Base-by-base conservation (phyloP, 192 early-diverging fungal genomes). In the Backusella circina region DNA sequence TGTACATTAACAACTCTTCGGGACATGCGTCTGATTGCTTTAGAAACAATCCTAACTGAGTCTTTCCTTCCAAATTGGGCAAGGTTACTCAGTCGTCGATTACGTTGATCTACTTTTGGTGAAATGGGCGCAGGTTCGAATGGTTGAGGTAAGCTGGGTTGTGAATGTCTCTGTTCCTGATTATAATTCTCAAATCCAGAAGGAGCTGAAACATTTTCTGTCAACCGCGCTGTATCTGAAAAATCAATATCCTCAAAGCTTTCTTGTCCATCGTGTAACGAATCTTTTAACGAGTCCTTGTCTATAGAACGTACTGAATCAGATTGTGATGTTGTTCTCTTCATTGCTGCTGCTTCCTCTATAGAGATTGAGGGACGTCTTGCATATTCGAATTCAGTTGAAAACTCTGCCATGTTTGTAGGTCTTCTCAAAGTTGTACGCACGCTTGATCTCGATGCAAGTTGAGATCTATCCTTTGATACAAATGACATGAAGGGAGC, bases 211-310 rank as follows among this genome's bases (percentile, higher is more conserved):
- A 35, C 68, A n/a, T 76, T 76, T 30, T 26, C 68, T 64, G 77
- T 79, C 26, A 79, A 44, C 36, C 65, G 51, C 0, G 77, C 77
- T 9, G 77, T 79, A 44, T 79, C 77, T 30, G 77, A 79, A 47
- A 69, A 79, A 35, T 79, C 73, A 28, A 64, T 26, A 31, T 67
- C 64, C 33, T 77, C 76, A 41, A 37, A 28, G n/a, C 54, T 61
- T 12, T 61, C 54, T 23, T 9, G 54, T 26, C 54, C 54, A 28
- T 61, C 54, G 10, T 61, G 21, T 61, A 61, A 28, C 54, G 54
- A 61, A 12, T 28, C 23, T 61, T 28, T 61, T 26, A 61, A 28
- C 10, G 9, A 61, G 2, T 12, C 23, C 13, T 4, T 61, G 54
- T 61, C 54, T 28, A 23, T 26, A 61, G 54, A 61, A 5, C 9